Conservation (phyloP, 164 flowering plant species). For the Magnolia sinica region DNA sequence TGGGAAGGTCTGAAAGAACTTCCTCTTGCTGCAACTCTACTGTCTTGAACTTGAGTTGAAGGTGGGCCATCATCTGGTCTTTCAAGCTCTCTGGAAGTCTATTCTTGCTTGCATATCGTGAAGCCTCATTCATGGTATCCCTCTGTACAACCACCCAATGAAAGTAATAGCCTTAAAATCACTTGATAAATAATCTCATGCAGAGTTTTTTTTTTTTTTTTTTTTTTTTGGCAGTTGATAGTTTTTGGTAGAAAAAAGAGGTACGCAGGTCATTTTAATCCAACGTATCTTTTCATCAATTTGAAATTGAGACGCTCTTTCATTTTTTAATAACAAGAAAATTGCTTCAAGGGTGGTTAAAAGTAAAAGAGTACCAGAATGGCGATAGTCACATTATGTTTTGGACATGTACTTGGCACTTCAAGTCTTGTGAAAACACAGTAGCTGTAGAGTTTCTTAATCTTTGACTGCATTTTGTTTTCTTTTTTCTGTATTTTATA, state of each 20-base stretch:
- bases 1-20: slow-evolving; percentile 69
- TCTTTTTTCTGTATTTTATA: no score
- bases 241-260: background rate
- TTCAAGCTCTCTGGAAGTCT: slow-evolving; percentile 71
- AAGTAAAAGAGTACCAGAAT: no score
- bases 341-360: no score
- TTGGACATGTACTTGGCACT: no score
- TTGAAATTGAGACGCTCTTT: background rate
- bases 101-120: slow-evolving; percentile 69
- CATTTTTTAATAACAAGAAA: no score
- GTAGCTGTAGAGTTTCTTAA: no score
- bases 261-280: background rate
- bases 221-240: background rate
- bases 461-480: no score
- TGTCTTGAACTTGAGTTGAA: slow-evolving; percentile 80
- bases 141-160: slow-evolving; percentile 44
- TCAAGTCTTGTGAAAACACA: no score
- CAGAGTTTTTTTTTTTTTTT: background rate
- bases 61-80: slow-evolving; percentile 84
- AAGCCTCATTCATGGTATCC: slow-evolving; percentile 57
- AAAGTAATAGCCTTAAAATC: background rate
- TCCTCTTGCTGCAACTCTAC: slow-evolving; percentile 78
- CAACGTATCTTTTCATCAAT: background rate
- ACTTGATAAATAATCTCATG: background rate
- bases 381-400: no score